Evolutionary conservation across 768 basidiomycete species (phyloP), one percentile per base, ranked within the genome.

Genomic region (Lentinula raphanica): DNA sequence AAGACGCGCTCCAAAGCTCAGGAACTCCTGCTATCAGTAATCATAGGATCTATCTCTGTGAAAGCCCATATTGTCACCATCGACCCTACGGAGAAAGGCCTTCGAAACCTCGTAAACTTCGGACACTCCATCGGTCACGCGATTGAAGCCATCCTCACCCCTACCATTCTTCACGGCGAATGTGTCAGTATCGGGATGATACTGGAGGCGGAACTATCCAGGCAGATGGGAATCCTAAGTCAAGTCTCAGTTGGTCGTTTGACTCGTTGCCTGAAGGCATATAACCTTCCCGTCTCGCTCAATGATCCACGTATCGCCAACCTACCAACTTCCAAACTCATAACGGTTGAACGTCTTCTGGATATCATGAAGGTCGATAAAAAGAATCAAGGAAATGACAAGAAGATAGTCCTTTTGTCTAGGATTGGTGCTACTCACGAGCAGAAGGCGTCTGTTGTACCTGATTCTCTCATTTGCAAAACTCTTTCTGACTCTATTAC

Each of bases 61-160:
- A 99, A 98, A 72, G 85, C 97, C 0, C 90, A 98, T 72, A 98
- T 98, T 65, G 97, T 98, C 61, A 95, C 96, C 32, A 82, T 92
- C 64, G 97, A 99, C 74, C 93, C 95, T 71, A 91, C 89, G 67
- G 97, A 99, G 75, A 94, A 94, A 0, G 92, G 97, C 21, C 81
- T 99, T 40, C 91, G 97, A 62, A 98, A 98, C 76, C 86, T 99
- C 55, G 96, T 99, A 77, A 99, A 99, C 74, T 98, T 98, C 67
- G 97, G 97, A 1, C 97, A 99, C 72, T 94, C 90, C 42, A 95
- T 99, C 66, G 97, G 97, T 0, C 97, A 99, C 74, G 97, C 96
- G 15, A 95, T 98, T 66, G 97, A 99, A 74, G 97, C 94, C 7
- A 85, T 98, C 38, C 76, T 98, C 57, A 96, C 96, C 42, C 51